Conservation (phyloP, 768 basidiomycete species). For the Hygrophoropsis aurantiaca region DNA sequence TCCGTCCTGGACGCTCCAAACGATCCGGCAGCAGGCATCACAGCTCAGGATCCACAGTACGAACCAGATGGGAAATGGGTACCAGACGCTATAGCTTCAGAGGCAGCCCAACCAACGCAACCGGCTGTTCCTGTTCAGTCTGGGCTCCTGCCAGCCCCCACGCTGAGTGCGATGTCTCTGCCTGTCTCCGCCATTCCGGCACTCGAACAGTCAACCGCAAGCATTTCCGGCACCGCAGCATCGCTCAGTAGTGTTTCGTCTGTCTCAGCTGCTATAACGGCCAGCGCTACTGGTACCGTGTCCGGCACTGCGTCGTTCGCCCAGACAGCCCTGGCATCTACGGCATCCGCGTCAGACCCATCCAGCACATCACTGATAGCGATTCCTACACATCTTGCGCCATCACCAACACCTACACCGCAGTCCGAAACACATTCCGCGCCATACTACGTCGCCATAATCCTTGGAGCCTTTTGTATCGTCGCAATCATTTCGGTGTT, state of each 20-base stretch:
- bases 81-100: too few species aligned
- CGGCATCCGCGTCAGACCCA: constrained; percentile 4
- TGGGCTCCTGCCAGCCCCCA: too few species aligned
- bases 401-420: constrained; percentile 19
- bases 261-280: constrained; percentile 17
- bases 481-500: constrained; percentile 46
- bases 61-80: too few species aligned
- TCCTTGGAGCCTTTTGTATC: constrained; percentile 46
- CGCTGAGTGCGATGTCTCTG: too few species aligned
- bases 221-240: too few species aligned
- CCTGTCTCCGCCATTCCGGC: too few species aligned
- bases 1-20: constrained; percentile 21
- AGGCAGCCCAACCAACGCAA: too few species aligned
- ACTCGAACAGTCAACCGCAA: too few species aligned
- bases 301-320: background rate
- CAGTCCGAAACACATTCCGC: constrained; percentile 24
- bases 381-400: constrained; percentile 10
- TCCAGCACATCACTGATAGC: background rate
- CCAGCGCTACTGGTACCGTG: constrained; percentile 5
- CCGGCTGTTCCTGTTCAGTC: too few species aligned
- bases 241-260: constrained; percentile 4
- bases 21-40: background rate
- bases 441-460: constrained; percentile 50
- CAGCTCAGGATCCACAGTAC: too few species aligned
- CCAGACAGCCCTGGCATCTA: background rate